Evolutionary conservation across 1,284 basidiomycete species (phyloP).

Genomic region (Volvariella volvacea): DNA sequence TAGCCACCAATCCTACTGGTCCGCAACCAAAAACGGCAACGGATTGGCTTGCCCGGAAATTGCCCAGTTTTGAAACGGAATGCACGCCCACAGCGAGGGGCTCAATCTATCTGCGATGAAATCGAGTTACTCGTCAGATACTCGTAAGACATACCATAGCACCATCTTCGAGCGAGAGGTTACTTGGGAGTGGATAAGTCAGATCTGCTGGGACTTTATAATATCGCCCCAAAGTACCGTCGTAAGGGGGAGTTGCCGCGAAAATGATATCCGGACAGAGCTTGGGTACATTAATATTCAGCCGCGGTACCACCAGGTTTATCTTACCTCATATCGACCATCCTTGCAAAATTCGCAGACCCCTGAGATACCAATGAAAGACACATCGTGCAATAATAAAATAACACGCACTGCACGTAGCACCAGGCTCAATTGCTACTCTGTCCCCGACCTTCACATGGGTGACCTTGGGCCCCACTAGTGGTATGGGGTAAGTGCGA

Average conservation of each 20-base stretch:
- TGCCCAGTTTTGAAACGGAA: conserved; percentile 74
- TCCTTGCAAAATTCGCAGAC: conserved; percentile 66
- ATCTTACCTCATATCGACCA: conserved; percentile 71
- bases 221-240: conserved; percentile 82
- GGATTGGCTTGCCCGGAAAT: conserved; percentile 65
- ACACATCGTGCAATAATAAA: conserved; percentile 3
- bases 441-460: conserved; percentile 77
- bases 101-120: conserved; percentile 61
- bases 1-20: conserved; percentile 87
- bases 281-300: conserved; percentile 23
- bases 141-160: conserved; percentile 55
- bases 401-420: conserved; percentile 54
- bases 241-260: conserved; percentile 86
- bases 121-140: neutral
- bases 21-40: conserved; percentile 87
- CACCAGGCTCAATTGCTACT: conserved; percentile 83
- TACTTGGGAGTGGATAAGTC: conserved; percentile 66
- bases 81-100: conserved; percentile 92
- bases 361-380: conserved; percentile 18
- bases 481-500: conserved; percentile 1
- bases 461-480: conserved; percentile 68
- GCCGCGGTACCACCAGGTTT: neutral
- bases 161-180: conserved; percentile 76
- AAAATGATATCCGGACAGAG: conserved; percentile 77
- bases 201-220: conserved; percentile 74